These are phyloP conservation scores for Mortierella sp. DNA, from an alignment of 371 early-diverging fungal species.

Conservation along the genomic window DNA sequence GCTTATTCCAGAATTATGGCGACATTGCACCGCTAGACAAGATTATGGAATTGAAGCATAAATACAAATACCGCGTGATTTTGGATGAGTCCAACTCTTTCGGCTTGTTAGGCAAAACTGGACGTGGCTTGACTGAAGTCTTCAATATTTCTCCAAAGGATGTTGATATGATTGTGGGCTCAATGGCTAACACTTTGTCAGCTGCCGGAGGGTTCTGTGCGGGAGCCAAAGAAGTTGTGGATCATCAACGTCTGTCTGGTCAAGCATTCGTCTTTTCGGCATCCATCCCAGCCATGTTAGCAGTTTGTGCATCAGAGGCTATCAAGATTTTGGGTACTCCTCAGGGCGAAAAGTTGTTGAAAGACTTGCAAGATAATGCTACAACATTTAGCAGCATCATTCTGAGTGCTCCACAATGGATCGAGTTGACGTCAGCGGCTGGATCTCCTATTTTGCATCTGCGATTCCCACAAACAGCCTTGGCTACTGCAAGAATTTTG, in stretches of 20 bases:
- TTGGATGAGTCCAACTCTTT: constrained; percentile 97
- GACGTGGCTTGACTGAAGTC: constrained; percentile 93
- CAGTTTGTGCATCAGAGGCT: constrained; percentile 91
- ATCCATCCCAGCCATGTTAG: constrained; percentile 96
- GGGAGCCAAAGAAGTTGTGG: constrained; percentile 90
- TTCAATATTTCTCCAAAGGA: constrained; percentile 79
- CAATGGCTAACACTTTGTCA: constrained; percentile 88
- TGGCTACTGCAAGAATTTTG: constrained; percentile 51
- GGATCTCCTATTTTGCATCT: constrained; percentile 80
- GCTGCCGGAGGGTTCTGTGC: constrained; percentile 98
- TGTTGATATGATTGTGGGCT: constrained; percentile 96
- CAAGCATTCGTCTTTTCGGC: constrained; percentile 98
- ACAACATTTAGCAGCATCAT: constrained; percentile 46
- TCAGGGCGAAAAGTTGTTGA: constrained; percentile 50
- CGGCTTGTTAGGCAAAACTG: constrained; percentile 94
- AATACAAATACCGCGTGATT: constrained; percentile 98
- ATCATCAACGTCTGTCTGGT: constrained; percentile 96
- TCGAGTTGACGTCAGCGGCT: constrained; percentile 58
- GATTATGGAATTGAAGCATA: constrained; percentile 91
- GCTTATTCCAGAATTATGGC: constrained; percentile 93
- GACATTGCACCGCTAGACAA: constrained; percentile 91
- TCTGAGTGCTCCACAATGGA: constrained; percentile 18
- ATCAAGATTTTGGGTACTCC: constrained; percentile 72
- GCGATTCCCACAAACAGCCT: constrained; percentile 63
- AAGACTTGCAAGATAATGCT: constrained; percentile 35